Evolutionary conservation across 2,329 filamentous ascomycete genomes (phyloP).

Genomic region (Beauveria sp.): DNA sequence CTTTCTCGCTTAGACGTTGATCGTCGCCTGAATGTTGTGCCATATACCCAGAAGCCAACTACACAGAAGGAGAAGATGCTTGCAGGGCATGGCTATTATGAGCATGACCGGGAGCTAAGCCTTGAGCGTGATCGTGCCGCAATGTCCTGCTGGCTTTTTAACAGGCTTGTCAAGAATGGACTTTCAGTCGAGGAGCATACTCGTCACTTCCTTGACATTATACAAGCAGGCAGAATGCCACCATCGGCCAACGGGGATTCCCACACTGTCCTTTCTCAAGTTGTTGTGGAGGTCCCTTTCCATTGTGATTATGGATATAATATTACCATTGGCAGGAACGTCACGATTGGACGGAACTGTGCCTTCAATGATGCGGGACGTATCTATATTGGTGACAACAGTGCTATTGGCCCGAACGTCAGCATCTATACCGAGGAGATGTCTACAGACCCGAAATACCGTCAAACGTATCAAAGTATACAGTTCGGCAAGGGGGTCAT

Average conservation of each 20-base stretch:
- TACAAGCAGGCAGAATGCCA: slow-evolving; percentile 53
- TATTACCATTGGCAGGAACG: slow-evolving; percentile 76
- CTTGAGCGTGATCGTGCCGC: slow-evolving; percentile 84
- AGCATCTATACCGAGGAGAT: slow-evolving; percentile 73
- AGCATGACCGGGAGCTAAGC: slow-evolving; percentile 68
- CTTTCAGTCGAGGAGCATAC: slow-evolving; percentile 61
- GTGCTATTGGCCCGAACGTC: slow-evolving; percentile 74
- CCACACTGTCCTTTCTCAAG: slow-evolving; percentile 64
- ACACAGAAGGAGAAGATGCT: slow-evolving; percentile 91
- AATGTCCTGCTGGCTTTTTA: slow-evolving; percentile 75
- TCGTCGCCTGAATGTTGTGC: background rate
- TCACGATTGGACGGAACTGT: slow-evolving; percentile 75
- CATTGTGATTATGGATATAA: slow-evolving; percentile 95
- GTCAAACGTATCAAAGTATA: slow-evolving; percentile 65
- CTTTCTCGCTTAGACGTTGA: slow-evolving; percentile 38
- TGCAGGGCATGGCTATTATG: slow-evolving; percentile 66
- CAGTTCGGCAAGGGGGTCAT: slow-evolving; percentile 65
- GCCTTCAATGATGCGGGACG: slow-evolving; percentile 79
- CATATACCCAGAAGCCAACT: slow-evolving; percentile 31
- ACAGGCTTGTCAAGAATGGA: slow-evolving; percentile 63
- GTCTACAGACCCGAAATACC: slow-evolving; percentile 62
- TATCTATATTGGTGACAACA: slow-evolving; percentile 72
- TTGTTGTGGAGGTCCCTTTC: slow-evolving; percentile 80
- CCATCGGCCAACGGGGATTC: slow-evolving; percentile 43
- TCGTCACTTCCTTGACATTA: slow-evolving; percentile 63